phyloP scores from a whole-genome alignment of 257 asterid genomes.

The Eustoma russellianum region DNA sequence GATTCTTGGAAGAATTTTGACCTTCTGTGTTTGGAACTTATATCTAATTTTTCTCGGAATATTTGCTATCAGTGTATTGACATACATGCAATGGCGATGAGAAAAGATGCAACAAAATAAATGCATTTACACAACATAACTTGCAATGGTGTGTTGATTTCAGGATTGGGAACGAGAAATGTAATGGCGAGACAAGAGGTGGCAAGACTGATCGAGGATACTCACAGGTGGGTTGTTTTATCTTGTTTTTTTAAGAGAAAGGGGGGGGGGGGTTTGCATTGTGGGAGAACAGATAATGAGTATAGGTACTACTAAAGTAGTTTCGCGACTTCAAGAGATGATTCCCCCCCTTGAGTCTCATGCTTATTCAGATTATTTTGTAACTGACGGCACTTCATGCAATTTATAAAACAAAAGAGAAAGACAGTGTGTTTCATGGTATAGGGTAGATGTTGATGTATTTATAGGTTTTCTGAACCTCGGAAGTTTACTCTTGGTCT shows the following conservation, averaged over 20 bases:
- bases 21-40: too few relatives aligned
- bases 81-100: too few relatives aligned
- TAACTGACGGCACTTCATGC: neutral
- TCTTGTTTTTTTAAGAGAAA: neutral
- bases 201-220: constrained; percentile 82
- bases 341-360: neutral
- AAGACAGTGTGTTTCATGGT: neutral
- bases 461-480: neutral
- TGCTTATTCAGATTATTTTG: neutral
- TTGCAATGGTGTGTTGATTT: constrained; percentile 1
- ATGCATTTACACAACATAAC: too few relatives aligned
- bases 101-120: too few relatives aligned
- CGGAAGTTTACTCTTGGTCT: neutral
- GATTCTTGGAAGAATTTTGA: too few relatives aligned
- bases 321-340: neutral
- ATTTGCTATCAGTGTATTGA: too few relatives aligned
- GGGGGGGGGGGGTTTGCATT: constrained; percentile 1
- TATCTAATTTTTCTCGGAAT: too few relatives aligned
- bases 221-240: constrained; percentile 48
- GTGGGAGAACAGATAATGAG: neutral
- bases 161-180: constrained; percentile 71
- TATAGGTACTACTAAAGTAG: neutral
- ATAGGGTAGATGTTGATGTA: too few relatives aligned
- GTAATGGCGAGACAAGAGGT: constrained; percentile 65
- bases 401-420: too few relatives aligned